phyloP scores from a whole-genome alignment of 441 rosid genomes.

The Macaranga tanarius region DNA sequence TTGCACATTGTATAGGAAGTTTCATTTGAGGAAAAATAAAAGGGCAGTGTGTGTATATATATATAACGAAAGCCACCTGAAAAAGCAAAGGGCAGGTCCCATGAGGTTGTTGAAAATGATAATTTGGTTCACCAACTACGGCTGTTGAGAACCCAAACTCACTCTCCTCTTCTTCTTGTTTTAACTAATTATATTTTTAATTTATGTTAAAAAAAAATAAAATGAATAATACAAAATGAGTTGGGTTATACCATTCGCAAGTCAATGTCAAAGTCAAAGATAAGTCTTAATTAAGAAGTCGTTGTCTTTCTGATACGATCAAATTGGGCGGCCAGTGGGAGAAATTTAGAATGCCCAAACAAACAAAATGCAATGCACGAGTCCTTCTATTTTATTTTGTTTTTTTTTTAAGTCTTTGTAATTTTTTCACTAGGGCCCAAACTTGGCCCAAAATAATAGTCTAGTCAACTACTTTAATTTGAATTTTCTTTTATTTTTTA shows the following conservation, averaged over 20 bases:
- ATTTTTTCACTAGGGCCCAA: no score
- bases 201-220: neutral
- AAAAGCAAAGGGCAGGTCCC: slow-evolving; percentile 2
- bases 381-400: no score
- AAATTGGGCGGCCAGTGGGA: neutral
- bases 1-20: no score
- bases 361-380: no score
- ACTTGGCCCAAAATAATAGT: no score
- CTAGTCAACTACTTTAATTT: no score
- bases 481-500: no score
- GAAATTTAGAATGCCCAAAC: no score
- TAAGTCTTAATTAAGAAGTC: neutral
- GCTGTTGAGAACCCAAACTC: neutral
- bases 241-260: neutral
- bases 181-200: neutral
- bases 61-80: neutral
- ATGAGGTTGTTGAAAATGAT: slow-evolving; percentile 15
- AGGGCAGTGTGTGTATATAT: no score
- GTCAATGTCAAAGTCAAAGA: neutral
- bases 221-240: neutral
- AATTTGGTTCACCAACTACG: neutral
- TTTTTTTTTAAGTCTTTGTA: no score
- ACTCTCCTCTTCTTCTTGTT: neutral
- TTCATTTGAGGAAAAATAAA: no score
- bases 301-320: slow-evolving; percentile 2